Evolutionary conservation across 108 stramenopile genomes (phyloP).

Genomic region (Nannochloropsis granulata): DNA sequence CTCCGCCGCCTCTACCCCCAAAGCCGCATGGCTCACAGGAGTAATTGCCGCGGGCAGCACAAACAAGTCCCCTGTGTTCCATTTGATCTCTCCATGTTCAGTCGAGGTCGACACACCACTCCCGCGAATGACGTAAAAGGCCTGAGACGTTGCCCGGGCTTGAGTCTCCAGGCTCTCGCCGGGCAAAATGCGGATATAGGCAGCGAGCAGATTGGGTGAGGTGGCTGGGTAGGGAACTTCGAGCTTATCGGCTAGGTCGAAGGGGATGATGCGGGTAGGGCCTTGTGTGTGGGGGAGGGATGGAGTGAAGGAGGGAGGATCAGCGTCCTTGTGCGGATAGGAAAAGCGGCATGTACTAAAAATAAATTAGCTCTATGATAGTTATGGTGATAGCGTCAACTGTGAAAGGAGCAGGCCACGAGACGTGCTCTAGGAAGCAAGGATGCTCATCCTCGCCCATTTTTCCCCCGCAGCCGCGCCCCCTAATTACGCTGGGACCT

Average conservation of each 20-base stretch:
- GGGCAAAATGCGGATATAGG: constrained; percentile 4
- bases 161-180: constrained; percentile 1
- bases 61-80: constrained; percentile 24
- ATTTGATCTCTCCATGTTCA: constrained; percentile 3
- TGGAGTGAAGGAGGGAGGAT: too few relatives aligned
- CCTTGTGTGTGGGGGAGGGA: neutral
- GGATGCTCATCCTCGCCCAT: too few relatives aligned
- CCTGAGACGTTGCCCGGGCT: constrained; percentile 22
- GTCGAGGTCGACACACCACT: neutral
- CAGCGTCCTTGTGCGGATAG: too few relatives aligned
- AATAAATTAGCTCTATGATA: too few relatives aligned
- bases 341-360: too few relatives aligned
- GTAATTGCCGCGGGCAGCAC: constrained; percentile 5
- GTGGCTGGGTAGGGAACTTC: constrained; percentile 12
- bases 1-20: neutral
- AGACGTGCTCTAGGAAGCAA: too few relatives aligned
- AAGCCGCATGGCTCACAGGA: neutral
- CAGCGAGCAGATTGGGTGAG: constrained; percentile 24
- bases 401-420: too few relatives aligned
- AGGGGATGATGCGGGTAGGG: constrained; percentile 9
- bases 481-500: too few relatives aligned
- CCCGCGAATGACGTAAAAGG: constrained; percentile 25
- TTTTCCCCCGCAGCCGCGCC: too few relatives aligned
- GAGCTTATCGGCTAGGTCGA: neutral
- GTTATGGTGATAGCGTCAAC: too few relatives aligned